Base-by-base conservation (phyloP, 2,329 filamentous ascomycete species). In the Fusarium nurragi region DNA sequence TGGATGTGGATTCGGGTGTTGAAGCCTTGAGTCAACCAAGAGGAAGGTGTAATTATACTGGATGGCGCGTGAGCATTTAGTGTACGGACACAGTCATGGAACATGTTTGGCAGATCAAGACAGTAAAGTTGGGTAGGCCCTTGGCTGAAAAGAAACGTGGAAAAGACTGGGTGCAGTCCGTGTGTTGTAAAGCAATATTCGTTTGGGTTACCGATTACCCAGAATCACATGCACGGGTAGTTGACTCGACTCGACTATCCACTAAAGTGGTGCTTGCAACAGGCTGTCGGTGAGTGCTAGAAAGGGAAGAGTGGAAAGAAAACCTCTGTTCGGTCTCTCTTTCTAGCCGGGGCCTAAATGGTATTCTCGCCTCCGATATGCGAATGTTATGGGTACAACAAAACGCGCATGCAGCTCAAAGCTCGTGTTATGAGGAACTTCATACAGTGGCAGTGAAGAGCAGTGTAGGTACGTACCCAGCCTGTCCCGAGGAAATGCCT, bases 211-310 rank as follows among this genome's bases (percentile, higher is more conserved):
- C 30, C n/a, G 18, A 50, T 34, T 18, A 22, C 38, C 46, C 32
- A 49, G 30, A 50, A 65, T 65, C 63, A 65, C 63, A 65, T 65
- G 63, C 28, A 23, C 44, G 36, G 37, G 26, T 37, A 37, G 18
- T 39, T 21, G 26, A 40, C 19, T 53, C 13, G 18, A 45, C 19
- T 46, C 13, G 18, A 45, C 19, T 46, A 32, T 45, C 47, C 55
- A 60, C 57, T 47, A 61, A 61, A 61, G 38, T 44, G 58, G 41
- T 43, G 41, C 39, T 12, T 45, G 28, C 34, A 40, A 45, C 37
- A 47, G 26, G 21, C n/a, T 34, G 46, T 39, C 55, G 46, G 46
- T 54, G 40, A 50, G 32, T 40, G 23, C 22, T 44, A 12, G 32
- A 50, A 44, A 44, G 18, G 45, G 39, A 46, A 40, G 39, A n/a